These are phyloP conservation scores for Fusarium marasasianum DNA, from an alignment of 2,329 filamentous ascomycete genomes.

Conservation along the genomic window DNA sequence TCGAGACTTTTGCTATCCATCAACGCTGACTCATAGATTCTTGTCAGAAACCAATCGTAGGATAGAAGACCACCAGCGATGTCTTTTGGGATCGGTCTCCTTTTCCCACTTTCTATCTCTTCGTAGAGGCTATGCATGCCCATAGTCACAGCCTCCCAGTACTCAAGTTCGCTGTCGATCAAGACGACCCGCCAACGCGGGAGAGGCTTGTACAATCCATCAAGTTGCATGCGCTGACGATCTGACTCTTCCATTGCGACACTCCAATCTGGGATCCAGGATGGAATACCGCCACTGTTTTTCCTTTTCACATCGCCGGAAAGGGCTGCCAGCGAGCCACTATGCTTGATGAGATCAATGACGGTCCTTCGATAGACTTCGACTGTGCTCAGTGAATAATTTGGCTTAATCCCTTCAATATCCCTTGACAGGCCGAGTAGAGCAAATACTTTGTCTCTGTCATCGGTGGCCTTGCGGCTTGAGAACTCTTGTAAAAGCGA, in stretches of 20 bases:
- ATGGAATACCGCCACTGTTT: not conserved
- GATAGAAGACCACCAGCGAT: not conserved
- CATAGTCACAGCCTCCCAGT: not conserved
- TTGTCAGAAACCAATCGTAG: not conserved
- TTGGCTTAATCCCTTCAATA: rapidly evolving
- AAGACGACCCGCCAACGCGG: not conserved
- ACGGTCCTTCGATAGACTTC: not conserved
- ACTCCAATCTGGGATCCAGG: not conserved
- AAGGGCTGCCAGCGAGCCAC: not conserved
- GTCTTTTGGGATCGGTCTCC: not conserved
- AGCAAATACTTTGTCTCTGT: not conserved
- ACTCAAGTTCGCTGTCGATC: rapidly evolving
- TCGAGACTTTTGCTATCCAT: not conserved
- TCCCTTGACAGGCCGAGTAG: not conserved
- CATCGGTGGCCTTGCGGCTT: not conserved
- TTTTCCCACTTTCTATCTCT: not conserved
- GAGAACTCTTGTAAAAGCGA: not conserved
- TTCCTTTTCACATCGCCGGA: not conserved
- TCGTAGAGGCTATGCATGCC: not conserved
- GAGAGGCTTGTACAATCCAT: rapidly evolving
- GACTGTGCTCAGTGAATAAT: not conserved
- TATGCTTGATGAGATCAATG: not conserved
- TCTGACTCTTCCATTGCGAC: not conserved
- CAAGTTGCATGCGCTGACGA: not conserved
- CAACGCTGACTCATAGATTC: rapidly evolving